Percentiles rank a stretch among this genome's conserved stretches.
phyloP scores from a whole-genome alignment of 2,329 filamentous ascomycete genomes.

The Grosmannia huntii region DNA sequence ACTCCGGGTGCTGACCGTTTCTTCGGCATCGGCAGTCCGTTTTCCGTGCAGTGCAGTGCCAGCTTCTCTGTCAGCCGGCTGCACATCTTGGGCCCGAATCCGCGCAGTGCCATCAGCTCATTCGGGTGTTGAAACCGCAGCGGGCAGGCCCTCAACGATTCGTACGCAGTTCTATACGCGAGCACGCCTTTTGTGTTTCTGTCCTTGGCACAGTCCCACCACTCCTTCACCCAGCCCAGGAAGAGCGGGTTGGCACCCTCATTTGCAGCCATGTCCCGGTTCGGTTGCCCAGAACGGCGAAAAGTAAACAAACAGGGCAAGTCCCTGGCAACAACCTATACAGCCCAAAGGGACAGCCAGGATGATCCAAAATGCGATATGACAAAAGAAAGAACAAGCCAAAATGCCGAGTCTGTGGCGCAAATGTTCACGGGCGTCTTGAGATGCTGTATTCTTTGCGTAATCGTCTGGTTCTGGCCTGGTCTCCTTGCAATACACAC shows the following conservation, averaged over 20 bases:
- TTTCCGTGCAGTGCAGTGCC: slow-evolving; percentile 48
- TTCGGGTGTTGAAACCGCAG: slow-evolving; percentile 58
- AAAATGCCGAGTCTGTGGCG: neutral
- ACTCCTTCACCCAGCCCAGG: slow-evolving; percentile 63
- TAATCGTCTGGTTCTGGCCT: neutral
- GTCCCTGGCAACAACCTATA: neutral
- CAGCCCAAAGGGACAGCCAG: neutral
- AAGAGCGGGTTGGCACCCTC: slow-evolving; percentile 57
- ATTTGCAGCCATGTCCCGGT: slow-evolving; percentile 9
- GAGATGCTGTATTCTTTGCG: neutral
- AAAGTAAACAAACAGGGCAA: slow-evolving; percentile 11
- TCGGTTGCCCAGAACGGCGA: neutral
- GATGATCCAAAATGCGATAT: neutral
- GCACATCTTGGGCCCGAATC: slow-evolving; percentile 61
- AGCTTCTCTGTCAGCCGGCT: slow-evolving; percentile 52
- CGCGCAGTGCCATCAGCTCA: slow-evolving; percentile 58
- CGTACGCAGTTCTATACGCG: slow-evolving; percentile 65
- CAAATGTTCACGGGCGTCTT: neutral
- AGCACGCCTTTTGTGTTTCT: slow-evolving; percentile 56
- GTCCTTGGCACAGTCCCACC: slow-evolving; percentile 57
- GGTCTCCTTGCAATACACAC: neutral
- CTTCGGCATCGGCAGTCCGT: slow-evolving; percentile 56
- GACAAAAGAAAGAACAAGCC: neutral
- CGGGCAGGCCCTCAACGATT: slow-evolving; percentile 65
- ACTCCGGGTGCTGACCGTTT: slow-evolving; percentile 19